Percentiles rank a stretch among this genome's conserved stretches.
phyloP scores from a whole-genome alignment of 768 basidiomycete species.

The Dentipellis fragilis region DNA sequence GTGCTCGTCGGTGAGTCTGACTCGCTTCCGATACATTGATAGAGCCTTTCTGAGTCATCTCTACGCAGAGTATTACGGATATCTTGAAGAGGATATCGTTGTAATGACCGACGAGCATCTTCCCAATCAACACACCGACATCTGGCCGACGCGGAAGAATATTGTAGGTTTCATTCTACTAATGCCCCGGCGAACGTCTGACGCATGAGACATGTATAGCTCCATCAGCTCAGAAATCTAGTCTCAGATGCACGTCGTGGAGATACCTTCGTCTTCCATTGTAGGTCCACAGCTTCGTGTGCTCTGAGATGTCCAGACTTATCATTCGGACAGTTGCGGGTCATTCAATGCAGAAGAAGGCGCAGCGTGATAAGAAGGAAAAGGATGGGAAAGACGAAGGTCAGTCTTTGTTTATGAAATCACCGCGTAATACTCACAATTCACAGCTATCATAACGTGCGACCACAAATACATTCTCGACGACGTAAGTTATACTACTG shows the following conservation, averaged over 20 bases:
- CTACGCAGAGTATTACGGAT: background rate
- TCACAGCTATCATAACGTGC: background rate
- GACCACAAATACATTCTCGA: constrained; percentile 5
- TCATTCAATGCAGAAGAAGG: background rate
- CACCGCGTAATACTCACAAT: background rate
- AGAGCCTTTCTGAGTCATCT: background rate
- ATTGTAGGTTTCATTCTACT: background rate
- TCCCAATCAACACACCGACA: background rate
- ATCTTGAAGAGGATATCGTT: background rate
- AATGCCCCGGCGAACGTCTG: background rate
- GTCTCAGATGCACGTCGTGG: constrained; percentile 3
- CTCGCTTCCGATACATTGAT: background rate
- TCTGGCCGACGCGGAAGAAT: constrained; percentile 2
- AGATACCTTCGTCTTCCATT: constrained; percentile 8
- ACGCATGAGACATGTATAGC: background rate
- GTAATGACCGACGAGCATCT: constrained; percentile 2
- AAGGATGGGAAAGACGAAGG: background rate
- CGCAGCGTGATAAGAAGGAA: background rate
- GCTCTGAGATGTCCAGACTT: background rate
- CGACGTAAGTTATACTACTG: constrained; percentile 1
- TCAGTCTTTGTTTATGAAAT: background rate
- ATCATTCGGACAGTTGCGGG: background rate
- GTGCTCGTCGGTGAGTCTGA: background rate
- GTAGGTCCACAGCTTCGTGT: background rate
- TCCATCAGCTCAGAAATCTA: constrained; percentile 1